Evolutionary conservation across 2,329 filamentous ascomycete species (phyloP).

Genomic region (Cercospora canescens): DNA sequence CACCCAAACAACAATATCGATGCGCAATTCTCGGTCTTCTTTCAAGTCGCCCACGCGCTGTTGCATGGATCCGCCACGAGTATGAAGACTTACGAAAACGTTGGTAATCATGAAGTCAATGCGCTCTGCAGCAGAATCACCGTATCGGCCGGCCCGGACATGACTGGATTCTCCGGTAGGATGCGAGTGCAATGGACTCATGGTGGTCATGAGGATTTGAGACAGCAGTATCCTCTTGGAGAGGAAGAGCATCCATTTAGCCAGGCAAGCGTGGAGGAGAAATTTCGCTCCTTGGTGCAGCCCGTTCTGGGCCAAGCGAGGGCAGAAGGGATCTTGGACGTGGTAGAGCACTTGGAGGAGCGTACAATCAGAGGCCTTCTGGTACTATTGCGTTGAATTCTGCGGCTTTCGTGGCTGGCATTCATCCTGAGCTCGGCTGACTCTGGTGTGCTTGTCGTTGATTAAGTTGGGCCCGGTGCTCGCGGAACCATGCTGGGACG

Average conservation of each 20-base stretch:
- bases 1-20: slow-evolving; percentile 39
- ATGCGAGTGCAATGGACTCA: slow-evolving; percentile 28
- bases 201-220: slow-evolving; percentile 22
- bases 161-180: slow-evolving; percentile 27
- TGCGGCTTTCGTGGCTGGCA: not conserved
- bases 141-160: slow-evolving; percentile 24
- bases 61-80: slow-evolving; percentile 33
- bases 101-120: slow-evolving; percentile 26
- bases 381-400: not conserved
- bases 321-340: slow-evolving; percentile 24
- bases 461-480: slow-evolving; percentile 16
- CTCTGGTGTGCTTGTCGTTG: not conserved
- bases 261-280: slow-evolving; percentile 32
- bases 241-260: slow-evolving; percentile 33
- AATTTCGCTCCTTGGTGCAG: slow-evolving; percentile 29
- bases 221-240: slow-evolving; percentile 31
- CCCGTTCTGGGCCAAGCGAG: slow-evolving; percentile 26
- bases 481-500: slow-evolving; percentile 12
- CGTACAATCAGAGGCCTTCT: not conserved
- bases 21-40: slow-evolving; percentile 40
- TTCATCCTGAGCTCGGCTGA: not conserved
- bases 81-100: slow-evolving; percentile 30
- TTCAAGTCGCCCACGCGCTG: slow-evolving; percentile 35
- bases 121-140: slow-evolving; percentile 28
- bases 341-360: slow-evolving; percentile 28